Evolutionary conservation across 208 protist genomes (phyloP), one percentile per base, ranked within the genome.

Genomic region (Trypanosoma lewisi): DNA sequence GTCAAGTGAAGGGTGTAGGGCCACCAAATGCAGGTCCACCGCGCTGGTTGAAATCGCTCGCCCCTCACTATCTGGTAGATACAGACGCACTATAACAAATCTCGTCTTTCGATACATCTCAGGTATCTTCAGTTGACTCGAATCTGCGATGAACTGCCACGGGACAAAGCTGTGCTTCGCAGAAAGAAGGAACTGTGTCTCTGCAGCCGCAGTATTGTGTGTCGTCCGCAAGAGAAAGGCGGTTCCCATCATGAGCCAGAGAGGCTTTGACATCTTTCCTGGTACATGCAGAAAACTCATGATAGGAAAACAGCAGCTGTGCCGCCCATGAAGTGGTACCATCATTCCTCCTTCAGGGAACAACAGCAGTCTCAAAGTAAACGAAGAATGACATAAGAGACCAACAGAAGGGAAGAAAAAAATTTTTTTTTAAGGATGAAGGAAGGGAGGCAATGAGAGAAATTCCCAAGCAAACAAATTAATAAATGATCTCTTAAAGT

Each of bases 211-310:
- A 41, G 72, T 31, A 21, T 53, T 44, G 4, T 52, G 41, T 4
- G 19, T 11, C 27, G 30, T 30, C 14, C 25, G 41, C 42, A 63
- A 4, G 17, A 73, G 72, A 58, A 89, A 89, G 27, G 83, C 83
- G 0, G 87, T 90, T 33, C 87, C 87, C 79, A 91, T 89, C 87
- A 93, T 93, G 23, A 93, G 70, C 84, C 87, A 93, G 56, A 88
- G 50, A 25, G 86, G 86, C 66, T 75, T 64, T 6, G 81, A 82
- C 68, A 93, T 93, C 50, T 87, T 87, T 2, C 82, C 83, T n/a
- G 86, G 86, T 4, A 93, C 82, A 48, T 93, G 66, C 28, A 93
- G 47, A 52, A 89, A 93, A 67, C 78, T 89, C 21, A 93, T 81
- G 11, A 93, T 70, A 25, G 86, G 82, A 59, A 88, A 78, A 45